Base-by-base conservation (phyloP, 306 rosid species). In the Echinosophora koreensis region DNA sequence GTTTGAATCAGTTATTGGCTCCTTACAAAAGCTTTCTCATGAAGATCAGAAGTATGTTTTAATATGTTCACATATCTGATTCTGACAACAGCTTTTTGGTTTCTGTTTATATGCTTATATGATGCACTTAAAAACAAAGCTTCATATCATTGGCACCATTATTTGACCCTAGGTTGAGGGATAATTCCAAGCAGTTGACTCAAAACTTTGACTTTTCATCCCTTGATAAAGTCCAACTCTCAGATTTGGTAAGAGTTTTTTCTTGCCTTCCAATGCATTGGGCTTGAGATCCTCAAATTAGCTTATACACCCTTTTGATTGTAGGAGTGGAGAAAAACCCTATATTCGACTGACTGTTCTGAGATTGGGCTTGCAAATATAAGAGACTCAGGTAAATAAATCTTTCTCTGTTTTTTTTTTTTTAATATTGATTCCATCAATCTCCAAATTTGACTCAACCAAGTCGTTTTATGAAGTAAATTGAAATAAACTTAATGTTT, bases 1-100 rank as follows among this genome's bases (percentile, higher is more conserved):
- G 8, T 92, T 96, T 82, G 97, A 92, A 80, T 92, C 97, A 15
- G 97, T 86, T 12, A 81, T 91, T 85, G 98, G 99, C 79, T 92
- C 97, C 81, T 66, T 92, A 65, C 79, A 81, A 64, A 92, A 86
- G 88, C 77, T 91, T 78, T 79, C 97, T 77, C 91, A 66, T 68
- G 91, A 92, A 77, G 93, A 87, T 75, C 88, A 77, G 66, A 92
- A 87, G 99, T 92, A 92, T 54, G 91, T 84, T 81, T 60, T 51
- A 66, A 6, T 81, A 64, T 73, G 73, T 74, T 64, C 81, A 17
- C 50, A 74, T 68, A 17, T 73, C 59, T 9, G 81, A 18, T 58
- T 73, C 59, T 8, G 81, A 18, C 63, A 74, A 73, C 68, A 28
- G 41, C 57, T 42, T 37, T 76, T 68, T 42, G 15, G 59, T 34